Evolutionary conservation across 441 rosid species (phyloP).

Genomic region (Adansonia madagascariensis): DNA sequence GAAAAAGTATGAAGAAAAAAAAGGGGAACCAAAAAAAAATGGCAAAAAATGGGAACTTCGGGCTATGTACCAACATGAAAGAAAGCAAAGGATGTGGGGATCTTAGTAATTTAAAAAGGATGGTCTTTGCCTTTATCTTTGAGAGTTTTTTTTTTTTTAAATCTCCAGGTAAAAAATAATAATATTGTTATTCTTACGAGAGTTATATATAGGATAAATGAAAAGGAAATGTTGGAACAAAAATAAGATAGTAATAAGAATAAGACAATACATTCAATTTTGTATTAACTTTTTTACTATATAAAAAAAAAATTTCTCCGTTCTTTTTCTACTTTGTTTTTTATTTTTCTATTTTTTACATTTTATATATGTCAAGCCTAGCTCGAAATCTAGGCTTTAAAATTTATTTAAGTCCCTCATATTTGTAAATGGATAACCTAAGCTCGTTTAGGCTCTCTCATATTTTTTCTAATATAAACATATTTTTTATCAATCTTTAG

Average conservation of each 20-base stretch:
- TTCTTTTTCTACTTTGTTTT: not conserved
- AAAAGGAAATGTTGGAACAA: not conserved
- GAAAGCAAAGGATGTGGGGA: slow-evolving; percentile 47
- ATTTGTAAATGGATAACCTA: too few species aligned
- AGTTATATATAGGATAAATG: not conserved
- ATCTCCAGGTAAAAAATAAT: not conserved
- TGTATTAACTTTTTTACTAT: not conserved
- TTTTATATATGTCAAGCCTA: too few species aligned
- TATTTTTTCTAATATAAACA: too few species aligned
- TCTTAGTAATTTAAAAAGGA: not conserved
- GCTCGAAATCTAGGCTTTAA: too few species aligned
- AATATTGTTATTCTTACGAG: slow-evolving; percentile 20
- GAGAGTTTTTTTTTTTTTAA: not conserved
- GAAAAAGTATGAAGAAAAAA: slow-evolving; percentile 17
- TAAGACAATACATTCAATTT: not conserved
- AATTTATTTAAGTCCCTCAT: too few species aligned
- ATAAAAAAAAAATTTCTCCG: not conserved
- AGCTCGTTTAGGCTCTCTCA: too few species aligned
- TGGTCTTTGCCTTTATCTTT: not conserved
- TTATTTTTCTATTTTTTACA: not conserved
- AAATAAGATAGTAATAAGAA: not conserved
- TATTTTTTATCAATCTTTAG: too few species aligned
- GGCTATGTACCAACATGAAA: slow-evolving; percentile 48
- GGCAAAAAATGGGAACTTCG: slow-evolving; percentile 24
- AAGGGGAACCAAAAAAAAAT: slow-evolving; percentile 7